Evolutionary conservation across 169 alveolate genomes (phyloP), one percentile per base, ranked within the genome.

Genomic region (Cryptosporidium felis): DNA sequence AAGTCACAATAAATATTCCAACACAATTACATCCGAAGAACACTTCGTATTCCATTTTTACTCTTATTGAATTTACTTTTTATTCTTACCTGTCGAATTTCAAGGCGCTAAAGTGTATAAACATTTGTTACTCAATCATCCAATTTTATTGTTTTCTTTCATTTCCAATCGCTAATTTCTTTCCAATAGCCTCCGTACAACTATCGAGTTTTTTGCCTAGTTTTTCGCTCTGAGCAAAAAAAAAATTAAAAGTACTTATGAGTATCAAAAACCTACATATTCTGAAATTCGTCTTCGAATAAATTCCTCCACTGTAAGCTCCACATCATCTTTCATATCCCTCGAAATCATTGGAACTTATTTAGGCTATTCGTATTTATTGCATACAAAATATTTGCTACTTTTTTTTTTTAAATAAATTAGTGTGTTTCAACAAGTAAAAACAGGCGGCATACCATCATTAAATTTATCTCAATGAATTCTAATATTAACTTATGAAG

Each of bases 31-130:
- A 74, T 0, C 82, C 82, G 14, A 74, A 56, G 44, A 51, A 74
- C 32, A 74, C 82, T 74, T 74, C 82, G 38, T 74, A 74, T 47
- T 74, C 82, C 82, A 74, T 74, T 32, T 30, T 34, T 32, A 30
- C n/a, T n/a, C n/a, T n/a, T n/a, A n/a, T n/a, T n/a, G n/a, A n/a
- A n/a, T n/a, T n/a, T n/a, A n/a, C n/a, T n/a, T n/a, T n/a, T n/a
- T n/a, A n/a, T n/a, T n/a, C n/a, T n/a, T n/a, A n/a, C n/a, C n/a
- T n/a, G n/a, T n/a, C n/a, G n/a, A n/a, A n/a, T n/a, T n/a, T n/a
- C n/a, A n/a, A n/a, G n/a, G n/a, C n/a, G n/a, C n/a, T n/a, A n/a
- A n/a, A n/a, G n/a, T n/a, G n/a, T n/a, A n/a, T n/a, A n/a, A n/a
- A n/a, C n/a, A n/a, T n/a, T n/a, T n/a, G n/a, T n/a, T n/a, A n/a